Percentiles rank a stretch among this genome's conserved stretches.
phyloP scores from a whole-genome alignment of 441 rosid genomes.

The Omphalea diandra region DNA sequence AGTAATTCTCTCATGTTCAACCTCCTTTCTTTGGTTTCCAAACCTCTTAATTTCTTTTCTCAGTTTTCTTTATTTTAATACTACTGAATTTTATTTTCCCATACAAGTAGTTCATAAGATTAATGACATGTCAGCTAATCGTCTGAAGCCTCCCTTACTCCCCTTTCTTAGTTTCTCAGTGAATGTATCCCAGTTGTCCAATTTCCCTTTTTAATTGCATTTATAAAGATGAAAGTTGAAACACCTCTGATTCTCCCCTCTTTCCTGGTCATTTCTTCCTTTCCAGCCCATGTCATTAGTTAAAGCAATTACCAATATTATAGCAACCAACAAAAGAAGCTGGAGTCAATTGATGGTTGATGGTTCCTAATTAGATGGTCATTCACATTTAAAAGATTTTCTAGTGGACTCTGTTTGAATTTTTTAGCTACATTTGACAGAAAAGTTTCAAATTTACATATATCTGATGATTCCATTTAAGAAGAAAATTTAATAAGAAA shows the following conservation, averaged over 20 bases:
- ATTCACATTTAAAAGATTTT: background rate
- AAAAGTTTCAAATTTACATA: background rate
- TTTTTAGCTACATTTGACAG: background rate
- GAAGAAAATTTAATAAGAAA: background rate
- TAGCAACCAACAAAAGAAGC: background rate
- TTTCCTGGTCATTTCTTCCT: background rate
- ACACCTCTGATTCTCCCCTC: background rate
- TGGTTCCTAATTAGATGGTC: background rate
- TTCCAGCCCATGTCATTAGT: background rate
- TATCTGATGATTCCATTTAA: background rate
- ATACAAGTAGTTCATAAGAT: background rate
- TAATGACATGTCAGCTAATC: background rate
- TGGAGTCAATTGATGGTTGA: background rate
- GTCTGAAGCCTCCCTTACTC: background rate
- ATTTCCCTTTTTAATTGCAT: background rate
- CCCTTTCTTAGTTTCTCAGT: background rate
- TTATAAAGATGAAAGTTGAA: no score
- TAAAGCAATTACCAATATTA: background rate
- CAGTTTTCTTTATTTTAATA: no score
- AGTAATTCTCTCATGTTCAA: background rate
- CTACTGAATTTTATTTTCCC: background rate
- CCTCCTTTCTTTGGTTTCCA: background rate
- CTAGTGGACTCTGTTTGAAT: background rate
- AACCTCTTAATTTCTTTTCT: no score
- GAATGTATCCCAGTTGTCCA: background rate